phyloP scores from a whole-genome alignment of 2,329 filamentous ascomycete species.

The Claviceps capensis region DNA sequence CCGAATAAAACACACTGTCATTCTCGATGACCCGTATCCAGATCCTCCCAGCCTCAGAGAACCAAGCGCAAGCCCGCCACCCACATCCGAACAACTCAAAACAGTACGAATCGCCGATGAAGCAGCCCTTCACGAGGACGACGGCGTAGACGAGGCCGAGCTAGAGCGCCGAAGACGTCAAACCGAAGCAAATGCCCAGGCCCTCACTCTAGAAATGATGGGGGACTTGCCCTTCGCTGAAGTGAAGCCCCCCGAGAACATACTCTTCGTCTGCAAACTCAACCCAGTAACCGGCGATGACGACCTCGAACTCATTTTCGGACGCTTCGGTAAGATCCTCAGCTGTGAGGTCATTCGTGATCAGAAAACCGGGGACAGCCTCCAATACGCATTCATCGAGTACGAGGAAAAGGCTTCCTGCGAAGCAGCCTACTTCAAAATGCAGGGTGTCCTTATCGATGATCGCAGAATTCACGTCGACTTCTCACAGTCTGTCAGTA shows the following conservation, averaged over 20 bases:
- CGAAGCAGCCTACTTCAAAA: constrained; percentile 94
- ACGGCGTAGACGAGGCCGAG: constrained; percentile 60
- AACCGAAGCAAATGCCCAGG: constrained; percentile 83
- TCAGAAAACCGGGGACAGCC: constrained; percentile 80
- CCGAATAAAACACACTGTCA: constrained; percentile 79
- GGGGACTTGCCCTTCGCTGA: constrained; percentile 95
- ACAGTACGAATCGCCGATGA: constrained; percentile 89
- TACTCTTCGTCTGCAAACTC: constrained; percentile 95
- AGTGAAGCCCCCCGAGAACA: constrained; percentile 92
- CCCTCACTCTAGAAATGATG: constrained; percentile 92
- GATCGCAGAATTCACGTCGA: constrained; percentile 97
- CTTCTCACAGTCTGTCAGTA: constrained; percentile 89
- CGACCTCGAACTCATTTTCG: constrained; percentile 91
- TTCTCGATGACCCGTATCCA: constrained; percentile 83
- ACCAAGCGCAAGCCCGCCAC: constrained; percentile 66
- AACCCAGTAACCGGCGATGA: constrained; percentile 94
- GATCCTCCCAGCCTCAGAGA: constrained; percentile 67
- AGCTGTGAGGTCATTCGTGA: constrained; percentile 95
- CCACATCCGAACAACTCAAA: constrained; percentile 72
- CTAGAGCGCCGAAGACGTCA: constrained; percentile 70
- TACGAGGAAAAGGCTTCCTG: constrained; percentile 87
- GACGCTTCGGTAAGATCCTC: constrained; percentile 86
- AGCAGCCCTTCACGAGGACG: constrained; percentile 63
- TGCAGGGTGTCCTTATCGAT: constrained; percentile 94
- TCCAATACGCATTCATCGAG: constrained; percentile 97